Evolutionary conservation across 2,329 filamentous ascomycete genomes (phyloP).

Genomic region (Trichoderma breve): DNA sequence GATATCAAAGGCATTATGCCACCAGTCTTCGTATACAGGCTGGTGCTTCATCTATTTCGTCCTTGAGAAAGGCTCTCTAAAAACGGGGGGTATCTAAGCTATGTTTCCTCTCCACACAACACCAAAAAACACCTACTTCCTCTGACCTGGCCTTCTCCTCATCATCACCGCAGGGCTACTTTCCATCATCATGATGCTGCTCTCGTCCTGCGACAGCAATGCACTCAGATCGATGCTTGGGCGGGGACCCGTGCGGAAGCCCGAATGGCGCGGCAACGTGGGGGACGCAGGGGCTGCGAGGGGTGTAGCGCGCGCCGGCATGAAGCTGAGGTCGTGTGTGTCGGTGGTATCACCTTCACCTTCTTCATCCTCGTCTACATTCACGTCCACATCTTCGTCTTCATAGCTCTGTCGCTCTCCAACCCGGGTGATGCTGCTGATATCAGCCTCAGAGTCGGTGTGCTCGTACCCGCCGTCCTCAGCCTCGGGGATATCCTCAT

Average conservation of each 20-base stretch:
- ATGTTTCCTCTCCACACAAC: not conserved
- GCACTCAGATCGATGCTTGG: constrained; percentile 58
- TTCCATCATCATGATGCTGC: constrained; percentile 49
- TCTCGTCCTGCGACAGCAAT: constrained; percentile 55
- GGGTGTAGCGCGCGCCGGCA: constrained; percentile 34
- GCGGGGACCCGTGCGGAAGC: constrained; percentile 30
- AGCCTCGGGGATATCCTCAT: constrained; percentile 68
- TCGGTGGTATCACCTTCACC: constrained; percentile 24
- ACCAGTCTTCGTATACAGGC: not conserved
- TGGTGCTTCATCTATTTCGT: not conserved
- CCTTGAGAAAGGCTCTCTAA: not conserved
- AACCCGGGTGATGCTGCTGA: constrained; percentile 48
- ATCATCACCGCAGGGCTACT: constrained; percentile 51
- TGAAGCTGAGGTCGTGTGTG: constrained; percentile 39
- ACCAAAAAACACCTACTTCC: not conserved
- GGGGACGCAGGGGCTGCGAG: constrained; percentile 39
- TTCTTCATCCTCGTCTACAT: not conserved
- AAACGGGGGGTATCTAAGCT: constrained; percentile 15
- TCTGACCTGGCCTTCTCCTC: constrained; percentile 3
- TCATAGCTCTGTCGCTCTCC: constrained; percentile 32
- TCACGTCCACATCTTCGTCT: constrained; percentile 24
- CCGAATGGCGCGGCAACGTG: constrained; percentile 34
- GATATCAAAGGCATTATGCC: not conserved
- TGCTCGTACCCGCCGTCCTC: constrained; percentile 69
- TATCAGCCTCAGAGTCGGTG: constrained; percentile 69